Base-by-base conservation (phyloP, 2,329 filamentous ascomycete species). In the Aureobasidium sp. region DNA sequence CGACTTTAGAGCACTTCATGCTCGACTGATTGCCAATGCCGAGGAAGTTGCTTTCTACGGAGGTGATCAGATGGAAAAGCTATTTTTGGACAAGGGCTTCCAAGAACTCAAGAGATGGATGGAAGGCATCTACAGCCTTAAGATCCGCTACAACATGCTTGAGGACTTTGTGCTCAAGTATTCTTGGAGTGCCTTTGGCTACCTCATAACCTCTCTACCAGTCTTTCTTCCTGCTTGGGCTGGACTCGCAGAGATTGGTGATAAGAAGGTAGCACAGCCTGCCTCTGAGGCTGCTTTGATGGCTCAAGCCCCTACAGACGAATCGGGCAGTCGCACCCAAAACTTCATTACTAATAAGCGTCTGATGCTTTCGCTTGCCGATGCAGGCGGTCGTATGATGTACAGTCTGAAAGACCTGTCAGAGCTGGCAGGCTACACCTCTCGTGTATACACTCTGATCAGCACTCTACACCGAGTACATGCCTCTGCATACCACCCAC, bases 341-440 rank as follows among this genome's bases (percentile, higher is more conserved):
- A 91, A 96, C 37, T 99, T 99, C 76, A 97, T 99, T 76, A 99
- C 94, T 13, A 99, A 99, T 78, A 97, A 99, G 76, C 87, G 94
- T 5, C 86, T 99, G 42, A 97, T 99, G 94, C 83, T 99, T 36
- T 97, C 93, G 17, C 83, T 99, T 41, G 94, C 94, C 10, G 94
- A 99, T 75, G 94, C 94, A 1, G 94, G 94, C 63, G 93, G 93
- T 29, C 85, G 94, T 51, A 97, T 99, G 91, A 99, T 99, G 94
- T 99, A 99, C 79, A 94, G 90, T 65, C 96, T 99, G 80, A 99
- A 99, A 76, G 95, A 99, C 71, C 84, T 99, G 39, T 92, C 92
- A 1, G 94, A 99, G 73, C 81, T 99, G 37, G 94, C 94, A 5
- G 94, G 94, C 26, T 95, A 97, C 77, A 99, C 94, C 0, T 96